These are phyloP conservation scores for Citrus trifoliata DNA, from an alignment of 345 rosid species.

Conservation along the genomic window DNA sequence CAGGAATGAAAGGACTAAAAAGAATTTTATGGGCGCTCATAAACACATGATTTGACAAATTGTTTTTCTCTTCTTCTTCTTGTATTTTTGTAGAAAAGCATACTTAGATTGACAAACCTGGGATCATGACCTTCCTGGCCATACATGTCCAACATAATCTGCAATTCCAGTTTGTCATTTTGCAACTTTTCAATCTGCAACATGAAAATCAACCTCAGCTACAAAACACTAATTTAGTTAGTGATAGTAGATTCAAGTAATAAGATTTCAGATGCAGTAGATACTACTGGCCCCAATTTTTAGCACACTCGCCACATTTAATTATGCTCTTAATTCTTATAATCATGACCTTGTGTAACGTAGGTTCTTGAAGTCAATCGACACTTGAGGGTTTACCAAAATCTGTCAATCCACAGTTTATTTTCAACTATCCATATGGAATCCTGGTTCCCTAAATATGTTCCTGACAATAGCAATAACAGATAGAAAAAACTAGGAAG, in stretches of 20 bases:
- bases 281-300: not conserved
- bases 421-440: not conserved
- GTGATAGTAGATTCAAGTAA: not conserved
- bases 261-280: not conserved
- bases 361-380: not conserved
- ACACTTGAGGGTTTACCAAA: not conserved
- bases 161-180: conserved; percentile 68
- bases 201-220: conserved; percentile 14
- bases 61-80: not conserved
- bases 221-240: not conserved
- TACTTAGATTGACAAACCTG: conserved; percentile 48
- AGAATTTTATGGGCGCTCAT: too few relatives aligned
- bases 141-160: conserved; percentile 68
- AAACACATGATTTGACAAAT: not conserved
- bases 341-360: not conserved
- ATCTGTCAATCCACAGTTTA: not conserved
- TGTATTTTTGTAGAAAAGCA: not conserved
- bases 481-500: not conserved
- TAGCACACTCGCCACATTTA: not conserved
- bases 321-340: not conserved
- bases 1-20: too few relatives aligned
- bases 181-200: conserved; percentile 77
- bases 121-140: conserved; percentile 64
- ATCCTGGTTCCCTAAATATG: not conserved
- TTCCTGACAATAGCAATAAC: not conserved